A percentile compares a stretch with the other conserved stretches of the same genome.
Evolutionary conservation across 2,329 filamentous ascomycete species (phyloP).

Genomic region (Diaporthe sp.): DNA sequence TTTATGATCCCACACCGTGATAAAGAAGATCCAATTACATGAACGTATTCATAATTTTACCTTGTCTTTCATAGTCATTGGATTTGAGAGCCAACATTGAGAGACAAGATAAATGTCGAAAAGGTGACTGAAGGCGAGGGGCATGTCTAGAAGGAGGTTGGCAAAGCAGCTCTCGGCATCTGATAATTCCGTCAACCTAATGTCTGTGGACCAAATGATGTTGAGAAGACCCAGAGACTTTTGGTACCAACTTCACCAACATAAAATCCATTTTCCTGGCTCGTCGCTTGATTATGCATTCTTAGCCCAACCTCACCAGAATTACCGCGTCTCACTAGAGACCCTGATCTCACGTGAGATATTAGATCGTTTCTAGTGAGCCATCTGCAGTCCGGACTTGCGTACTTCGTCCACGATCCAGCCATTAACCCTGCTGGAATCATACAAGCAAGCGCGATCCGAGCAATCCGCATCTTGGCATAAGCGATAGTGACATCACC

Average conservation of each 20-base stretch:
- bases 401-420: background rate
- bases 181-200: background rate
- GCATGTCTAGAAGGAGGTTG: background rate
- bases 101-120: background rate
- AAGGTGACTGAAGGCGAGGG: background rate
- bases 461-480: background rate
- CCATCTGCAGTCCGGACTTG: background rate
- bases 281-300: background rate
- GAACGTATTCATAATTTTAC: no score
- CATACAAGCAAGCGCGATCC: background rate
- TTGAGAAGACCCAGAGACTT: background rate
- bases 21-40: background rate
- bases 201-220: background rate
- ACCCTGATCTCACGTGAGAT: constrained; percentile 1
- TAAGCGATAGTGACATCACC: background rate
- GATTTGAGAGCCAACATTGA: no score
- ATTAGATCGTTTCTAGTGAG: background rate
- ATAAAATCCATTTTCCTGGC: background rate
- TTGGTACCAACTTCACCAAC: background rate
- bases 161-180: background rate
- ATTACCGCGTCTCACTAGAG: background rate
- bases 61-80: background rate
- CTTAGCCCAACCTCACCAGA: background rate
- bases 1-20: background rate
- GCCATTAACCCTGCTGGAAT: background rate